phyloP scores from a whole-genome alignment of 2,329 filamentous ascomycete genomes.

The Monosporascus sp. region DNA sequence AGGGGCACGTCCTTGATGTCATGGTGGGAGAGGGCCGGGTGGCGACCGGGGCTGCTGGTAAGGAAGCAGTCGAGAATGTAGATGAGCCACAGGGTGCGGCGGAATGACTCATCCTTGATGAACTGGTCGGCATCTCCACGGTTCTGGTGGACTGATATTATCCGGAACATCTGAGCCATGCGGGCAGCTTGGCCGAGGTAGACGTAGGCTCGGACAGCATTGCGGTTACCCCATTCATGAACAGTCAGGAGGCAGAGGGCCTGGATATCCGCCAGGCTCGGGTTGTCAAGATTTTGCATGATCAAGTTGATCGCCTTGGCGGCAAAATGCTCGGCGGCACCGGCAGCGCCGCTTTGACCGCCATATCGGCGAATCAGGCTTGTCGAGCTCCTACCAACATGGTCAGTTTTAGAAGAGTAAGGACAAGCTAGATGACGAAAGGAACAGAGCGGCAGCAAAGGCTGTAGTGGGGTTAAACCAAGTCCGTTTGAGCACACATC shows the following conservation, averaged over 20 bases:
- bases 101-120: slow-evolving; percentile 56
- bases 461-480: neutral
- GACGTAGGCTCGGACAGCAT: slow-evolving; percentile 58
- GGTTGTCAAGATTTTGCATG: slow-evolving; percentile 54
- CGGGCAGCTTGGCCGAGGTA: slow-evolving; percentile 59
- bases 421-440: neutral
- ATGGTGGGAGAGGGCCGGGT: slow-evolving; percentile 48
- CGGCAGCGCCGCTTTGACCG: slow-evolving; percentile 42
- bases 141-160: slow-evolving; percentile 50
- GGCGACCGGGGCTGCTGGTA: slow-evolving; percentile 56
- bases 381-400: slow-evolving; percentile 44
- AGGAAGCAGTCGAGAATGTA: slow-evolving; percentile 60
- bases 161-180: slow-evolving; percentile 60
- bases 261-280: slow-evolving; percentile 56
- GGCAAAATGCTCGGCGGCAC: slow-evolving; percentile 55
- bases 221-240: slow-evolving; percentile 58
- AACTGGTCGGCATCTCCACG: slow-evolving; percentile 52
- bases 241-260: slow-evolving; percentile 56
- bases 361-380: slow-evolving; percentile 54
- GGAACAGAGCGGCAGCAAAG: neutral
- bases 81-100: slow-evolving; percentile 57
- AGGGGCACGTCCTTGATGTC: slow-evolving; percentile 52
- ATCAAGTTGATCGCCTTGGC: slow-evolving; percentile 52
- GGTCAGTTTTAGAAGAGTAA: neutral
- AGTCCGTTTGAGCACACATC: neutral